Evolutionary conservation across 2,329 filamentous ascomycete species (phyloP).

Genomic region (Epichloe gansuensis): DNA sequence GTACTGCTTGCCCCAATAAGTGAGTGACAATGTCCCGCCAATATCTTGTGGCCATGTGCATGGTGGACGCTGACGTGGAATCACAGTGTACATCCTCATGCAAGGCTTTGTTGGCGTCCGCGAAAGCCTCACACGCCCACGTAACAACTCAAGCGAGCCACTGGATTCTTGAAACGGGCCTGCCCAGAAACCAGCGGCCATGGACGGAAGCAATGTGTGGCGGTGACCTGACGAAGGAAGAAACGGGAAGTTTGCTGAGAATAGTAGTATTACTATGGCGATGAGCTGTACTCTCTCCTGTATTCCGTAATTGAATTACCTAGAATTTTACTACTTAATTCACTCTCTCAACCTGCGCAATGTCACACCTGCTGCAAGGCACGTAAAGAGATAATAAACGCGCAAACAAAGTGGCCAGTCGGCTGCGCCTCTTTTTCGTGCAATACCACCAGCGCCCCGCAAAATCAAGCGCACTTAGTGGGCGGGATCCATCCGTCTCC

Average conservation of each 20-base stretch:
- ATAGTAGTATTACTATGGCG: neutral
- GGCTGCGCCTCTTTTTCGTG: no score
- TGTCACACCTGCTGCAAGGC: no score
- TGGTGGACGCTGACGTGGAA: slow-evolving; percentile 8
- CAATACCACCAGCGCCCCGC: neutral
- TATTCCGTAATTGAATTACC: slow-evolving; percentile 5
- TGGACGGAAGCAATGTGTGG: no score
- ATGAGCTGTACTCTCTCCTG: neutral
- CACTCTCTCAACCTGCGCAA: neutral
- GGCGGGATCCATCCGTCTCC: neutral
- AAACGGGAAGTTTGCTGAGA: neutral
- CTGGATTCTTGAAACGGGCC: slow-evolving; percentile 2
- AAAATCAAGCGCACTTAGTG: neutral
- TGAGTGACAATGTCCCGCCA: slow-evolving; percentile 19
- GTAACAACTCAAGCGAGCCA: slow-evolving; percentile 12
- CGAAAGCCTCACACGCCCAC: slow-evolving; percentile 24
- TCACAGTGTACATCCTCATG: slow-evolving; percentile 33
- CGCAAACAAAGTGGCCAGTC: no score
- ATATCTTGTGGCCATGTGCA: neutral
- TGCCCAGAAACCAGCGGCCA: no score
- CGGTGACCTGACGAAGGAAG: neutral
- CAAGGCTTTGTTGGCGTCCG: slow-evolving; percentile 37
- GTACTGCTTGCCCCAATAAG: slow-evolving; percentile 29
- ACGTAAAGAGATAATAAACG: no score
- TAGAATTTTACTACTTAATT: slow-evolving; percentile 5